Evolutionary conservation across 2,329 filamentous ascomycete species (phyloP), one percentile per base, ranked within the genome.

Genomic region (Rhynchosporium graminicola): DNA sequence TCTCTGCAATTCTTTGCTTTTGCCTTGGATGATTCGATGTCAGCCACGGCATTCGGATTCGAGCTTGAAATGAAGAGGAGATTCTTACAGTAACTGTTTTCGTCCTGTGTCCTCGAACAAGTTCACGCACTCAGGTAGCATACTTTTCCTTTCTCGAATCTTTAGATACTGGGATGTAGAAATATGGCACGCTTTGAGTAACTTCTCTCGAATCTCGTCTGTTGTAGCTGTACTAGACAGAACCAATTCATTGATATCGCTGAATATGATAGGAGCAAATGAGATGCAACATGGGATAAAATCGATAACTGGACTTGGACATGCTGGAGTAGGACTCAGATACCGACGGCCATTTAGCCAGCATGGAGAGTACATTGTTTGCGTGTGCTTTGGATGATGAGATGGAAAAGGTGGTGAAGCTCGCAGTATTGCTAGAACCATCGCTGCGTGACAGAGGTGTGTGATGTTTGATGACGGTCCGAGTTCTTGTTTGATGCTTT

Each of bases 311-410:
- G 50, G 36, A 3, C 20, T 29, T 6, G 40, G 40, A 29, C 52
- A 45, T 10, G 33, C 0, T 29, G 10, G 9, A 13, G 54, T 31
- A 28, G 56, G 38, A 1, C n/a, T 45, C 5, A 70, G 63, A 54
- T 68, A 69, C 0, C 64, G 63, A 10, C 69, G 64, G 7, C 68
- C 68, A 42, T 69, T 70, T 7, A 70, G 58, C 64, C 65, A 71
- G 43, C 69, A 71, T 36, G 67, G 63, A 0, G 69, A 69, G 46
- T 64, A 63, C 4, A 71, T 52, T 0, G 52, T 52, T 55, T 50
- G 42, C 33, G 56, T 20, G 31, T 12, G 38, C 2, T 12, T 12
- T 6, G 6, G 40, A 4, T n/a, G 47, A 13, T 12, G 5, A 10
- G 56, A 43, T n/a, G 50, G 33, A 45, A n/a, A 20, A 28, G 45